Evolutionary conservation across 202 grass and related monocot genomes (phyloP).

Genomic region (Digitaria exilis): DNA sequence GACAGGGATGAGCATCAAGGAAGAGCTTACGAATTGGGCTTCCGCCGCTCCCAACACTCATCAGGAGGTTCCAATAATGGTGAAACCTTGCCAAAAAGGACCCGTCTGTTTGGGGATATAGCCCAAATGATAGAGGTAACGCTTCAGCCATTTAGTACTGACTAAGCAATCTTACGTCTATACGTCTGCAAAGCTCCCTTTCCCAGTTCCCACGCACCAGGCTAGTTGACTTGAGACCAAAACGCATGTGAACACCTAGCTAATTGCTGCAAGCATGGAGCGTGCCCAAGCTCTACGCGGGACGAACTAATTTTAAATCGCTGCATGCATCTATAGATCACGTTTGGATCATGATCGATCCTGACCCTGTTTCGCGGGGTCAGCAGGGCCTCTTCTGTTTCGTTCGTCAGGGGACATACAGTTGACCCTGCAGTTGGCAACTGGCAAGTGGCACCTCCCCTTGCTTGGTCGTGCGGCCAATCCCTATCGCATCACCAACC

Average conservation of each 20-base stretch:
- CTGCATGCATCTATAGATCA: background rate
- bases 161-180: background rate
- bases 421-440: background rate
- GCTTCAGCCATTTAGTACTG: background rate
- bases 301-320: background rate
- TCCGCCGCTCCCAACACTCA: no score
- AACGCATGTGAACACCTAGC: background rate
- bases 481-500: background rate
- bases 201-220: background rate
- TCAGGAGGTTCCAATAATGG: no score
- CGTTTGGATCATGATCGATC: background rate
- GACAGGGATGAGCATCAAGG: no score
- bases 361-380: background rate
- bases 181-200: background rate
- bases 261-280: background rate
- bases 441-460: background rate
- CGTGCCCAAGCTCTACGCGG: background rate
- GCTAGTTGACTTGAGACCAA: background rate
- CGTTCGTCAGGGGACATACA: background rate
- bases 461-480: background rate
- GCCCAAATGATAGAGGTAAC: no score
- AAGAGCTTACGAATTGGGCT: no score
- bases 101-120: no score
- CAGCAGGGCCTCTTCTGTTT: background rate
- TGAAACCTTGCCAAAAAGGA: no score